A percentile compares a stretch with the other conserved stretches of the same genome.
phyloP scores from a whole-genome alignment of 495 filamentous ascomycete genomes.

The Neurospora sp. region DNA sequence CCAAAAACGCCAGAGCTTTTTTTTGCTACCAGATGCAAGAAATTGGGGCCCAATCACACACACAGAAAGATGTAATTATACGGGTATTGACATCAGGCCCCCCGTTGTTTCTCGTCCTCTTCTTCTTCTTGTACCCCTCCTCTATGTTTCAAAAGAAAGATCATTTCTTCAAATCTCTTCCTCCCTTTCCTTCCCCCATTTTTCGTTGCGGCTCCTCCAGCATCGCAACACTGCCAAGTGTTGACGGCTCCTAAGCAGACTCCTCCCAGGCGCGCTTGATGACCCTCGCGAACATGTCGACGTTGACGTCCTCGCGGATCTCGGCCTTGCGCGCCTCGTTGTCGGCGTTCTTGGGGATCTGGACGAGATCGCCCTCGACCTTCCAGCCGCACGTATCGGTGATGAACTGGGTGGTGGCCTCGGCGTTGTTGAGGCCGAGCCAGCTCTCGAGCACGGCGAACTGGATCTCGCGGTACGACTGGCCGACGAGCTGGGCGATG shows the following conservation, averaged over 20 bases:
- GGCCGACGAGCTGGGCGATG: conserved; percentile 81
- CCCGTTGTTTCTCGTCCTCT: not conserved
- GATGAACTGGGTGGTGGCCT: conserved; percentile 70
- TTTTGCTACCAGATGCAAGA: conserved; percentile 20
- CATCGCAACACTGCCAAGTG: not conserved
- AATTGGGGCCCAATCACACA: conserved; percentile 7
- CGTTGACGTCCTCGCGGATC: conserved; percentile 90
- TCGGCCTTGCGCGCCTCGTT: conserved; percentile 97
- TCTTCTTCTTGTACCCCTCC: conserved; percentile 1
- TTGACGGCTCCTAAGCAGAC: conserved; percentile 36
- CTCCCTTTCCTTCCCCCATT: conserved; percentile 10
- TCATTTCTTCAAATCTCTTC: conserved; percentile 4
- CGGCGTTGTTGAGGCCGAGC: conserved; percentile 68
- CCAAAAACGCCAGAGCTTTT: conserved; percentile 26
- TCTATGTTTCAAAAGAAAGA: not conserved
- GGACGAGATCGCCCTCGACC: conserved; percentile 44
- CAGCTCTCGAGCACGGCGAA: conserved; percentile 71
- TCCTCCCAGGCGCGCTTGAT: conserved; percentile 87
- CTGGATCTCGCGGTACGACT: conserved; percentile 77
- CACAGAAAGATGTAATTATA: conserved; percentile 7
- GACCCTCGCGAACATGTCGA: conserved; percentile 77
- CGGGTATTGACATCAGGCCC: conserved; percentile 4
- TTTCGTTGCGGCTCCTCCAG: not conserved
- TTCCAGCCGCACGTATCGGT: conserved; percentile 80
- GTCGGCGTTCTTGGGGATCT: conserved; percentile 87